phyloP scores from a whole-genome alignment of 179 eudicot genomes.

The Heliamphora pulchella region DNA sequence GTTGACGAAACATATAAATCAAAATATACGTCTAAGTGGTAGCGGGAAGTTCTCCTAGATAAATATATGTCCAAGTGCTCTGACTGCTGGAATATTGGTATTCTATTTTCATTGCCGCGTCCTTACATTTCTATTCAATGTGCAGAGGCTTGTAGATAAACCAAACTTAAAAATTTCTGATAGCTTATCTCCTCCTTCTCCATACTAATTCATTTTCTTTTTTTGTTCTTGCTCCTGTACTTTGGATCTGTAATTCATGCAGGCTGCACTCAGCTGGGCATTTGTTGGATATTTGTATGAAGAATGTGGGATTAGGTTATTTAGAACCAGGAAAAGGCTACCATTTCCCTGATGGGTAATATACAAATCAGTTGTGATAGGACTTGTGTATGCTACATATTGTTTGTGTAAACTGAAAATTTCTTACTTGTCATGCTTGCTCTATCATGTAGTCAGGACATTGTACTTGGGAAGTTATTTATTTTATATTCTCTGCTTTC shows the following conservation, averaged over 20 bases:
- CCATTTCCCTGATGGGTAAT: slow-evolving; percentile 85
- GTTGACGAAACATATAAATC: neutral
- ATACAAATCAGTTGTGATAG: neutral
- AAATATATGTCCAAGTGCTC: too few species aligned
- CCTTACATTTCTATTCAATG: neutral
- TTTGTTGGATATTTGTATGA: slow-evolving; percentile 57
- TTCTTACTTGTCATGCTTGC: neutral
- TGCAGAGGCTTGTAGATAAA: neutral
- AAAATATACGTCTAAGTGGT: neutral
- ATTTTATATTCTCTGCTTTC: neutral
- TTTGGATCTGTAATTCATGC: slow-evolving; percentile 19
- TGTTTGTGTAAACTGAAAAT: neutral
- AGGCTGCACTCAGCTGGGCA: slow-evolving; percentile 95
- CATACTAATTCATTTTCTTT: too few species aligned
- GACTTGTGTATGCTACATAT: neutral
- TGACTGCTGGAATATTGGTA: too few species aligned
- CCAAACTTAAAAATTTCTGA: neutral
- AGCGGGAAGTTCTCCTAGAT: neutral
- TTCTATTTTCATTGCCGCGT: neutral
- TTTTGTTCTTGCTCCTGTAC: neutral
- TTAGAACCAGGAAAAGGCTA: slow-evolving; percentile 66
- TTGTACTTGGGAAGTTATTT: neutral
- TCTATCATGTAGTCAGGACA: neutral
- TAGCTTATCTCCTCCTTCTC: neutral
- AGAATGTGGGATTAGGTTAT: slow-evolving; percentile 61